These are phyloP conservation scores for Ilyonectria mors-panacis DNA, from an alignment of 2,329 filamentous ascomycete genomes.

Conservation along the genomic window DNA sequence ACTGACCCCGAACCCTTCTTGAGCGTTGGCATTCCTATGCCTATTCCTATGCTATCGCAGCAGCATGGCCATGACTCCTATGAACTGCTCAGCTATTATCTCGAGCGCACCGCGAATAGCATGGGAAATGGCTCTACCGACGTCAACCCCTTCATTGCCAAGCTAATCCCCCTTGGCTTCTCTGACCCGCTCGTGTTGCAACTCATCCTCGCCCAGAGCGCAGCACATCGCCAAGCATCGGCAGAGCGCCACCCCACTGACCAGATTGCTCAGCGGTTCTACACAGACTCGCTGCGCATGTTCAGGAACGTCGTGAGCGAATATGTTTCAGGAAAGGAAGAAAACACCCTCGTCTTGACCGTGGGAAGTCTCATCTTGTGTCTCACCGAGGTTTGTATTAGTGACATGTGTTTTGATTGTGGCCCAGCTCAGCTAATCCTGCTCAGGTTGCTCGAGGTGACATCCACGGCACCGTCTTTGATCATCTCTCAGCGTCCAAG, in stretches of 20 bases:
- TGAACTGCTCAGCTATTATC: constrained; percentile 63
- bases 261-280: constrained; percentile 54
- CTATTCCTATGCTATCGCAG: constrained; percentile 50
- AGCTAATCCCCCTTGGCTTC: constrained; percentile 62
- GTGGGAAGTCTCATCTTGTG: constrained; percentile 63
- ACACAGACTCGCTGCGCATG: constrained; percentile 54
- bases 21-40: constrained; percentile 42
- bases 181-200: constrained; percentile 62
- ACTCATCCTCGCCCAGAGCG: constrained; percentile 62
- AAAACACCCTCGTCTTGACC: constrained; percentile 56
- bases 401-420: background rate
- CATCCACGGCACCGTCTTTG: constrained; percentile 61
- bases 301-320: constrained; percentile 54
- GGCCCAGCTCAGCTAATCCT: constrained; percentile 29
- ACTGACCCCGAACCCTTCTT: constrained; percentile 26
- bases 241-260: constrained; percentile 45
- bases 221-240: constrained; percentile 56
- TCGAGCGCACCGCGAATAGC: constrained; percentile 60
- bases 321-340: constrained; percentile 52
- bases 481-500: constrained; percentile 61
- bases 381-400: constrained; percentile 59
- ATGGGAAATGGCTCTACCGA: constrained; percentile 64
- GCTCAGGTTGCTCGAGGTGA: constrained; percentile 58
- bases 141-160: constrained; percentile 62
- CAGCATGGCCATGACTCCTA: constrained; percentile 54